A percentile compares a stretch with the other conserved stretches of the same genome.
These are phyloP conservation scores for Phlebopus sp. DNA, from an alignment of 1,284 basidiomycete species.

Conservation along the genomic window DNA sequence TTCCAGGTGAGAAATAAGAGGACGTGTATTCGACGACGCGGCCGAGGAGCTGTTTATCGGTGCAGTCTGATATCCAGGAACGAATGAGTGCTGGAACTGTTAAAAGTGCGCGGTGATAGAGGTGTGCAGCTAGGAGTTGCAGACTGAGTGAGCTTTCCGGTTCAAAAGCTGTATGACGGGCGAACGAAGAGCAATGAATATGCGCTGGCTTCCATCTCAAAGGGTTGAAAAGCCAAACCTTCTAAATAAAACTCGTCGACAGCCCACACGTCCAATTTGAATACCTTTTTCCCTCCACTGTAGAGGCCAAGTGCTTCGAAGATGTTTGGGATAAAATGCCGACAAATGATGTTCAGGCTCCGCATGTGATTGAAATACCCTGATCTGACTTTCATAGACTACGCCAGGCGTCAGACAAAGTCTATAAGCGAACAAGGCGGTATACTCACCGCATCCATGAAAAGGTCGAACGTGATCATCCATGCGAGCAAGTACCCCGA, in stretches of 20 bases:
- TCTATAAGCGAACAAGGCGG: not conserved
- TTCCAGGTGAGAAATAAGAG: conserved; percentile 86
- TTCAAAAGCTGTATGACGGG: conserved; percentile 59
- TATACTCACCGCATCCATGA: conserved; percentile 74
- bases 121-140: conserved; percentile 78
- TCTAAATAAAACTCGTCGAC: conserved; percentile 86
- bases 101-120: conserved; percentile 84
- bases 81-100: conserved; percentile 83
- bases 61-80: conserved; percentile 83
- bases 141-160: conserved; percentile 54
- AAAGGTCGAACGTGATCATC: conserved; percentile 89
- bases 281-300: conserved; percentile 54
- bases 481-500: conserved; percentile 81
- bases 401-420: conserved; percentile 9
- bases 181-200: not conserved
- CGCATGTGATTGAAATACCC: conserved; percentile 87
- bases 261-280: conserved; percentile 80
- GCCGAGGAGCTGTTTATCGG: conserved; percentile 83
- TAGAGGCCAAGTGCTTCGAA: conserved; percentile 69
- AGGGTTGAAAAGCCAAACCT: conserved; percentile 49
- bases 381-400: conserved; percentile 81
- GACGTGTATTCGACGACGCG: conserved; percentile 80
- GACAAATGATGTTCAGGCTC: conserved; percentile 60
- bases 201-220: not conserved
- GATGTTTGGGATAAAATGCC: conserved; percentile 73